A percentile compares a stretch with the other conserved stretches of the same genome.
These are phyloP conservation scores for Prunus mira DNA, from an alignment of 306 rosid species.

Conservation along the genomic window DNA sequence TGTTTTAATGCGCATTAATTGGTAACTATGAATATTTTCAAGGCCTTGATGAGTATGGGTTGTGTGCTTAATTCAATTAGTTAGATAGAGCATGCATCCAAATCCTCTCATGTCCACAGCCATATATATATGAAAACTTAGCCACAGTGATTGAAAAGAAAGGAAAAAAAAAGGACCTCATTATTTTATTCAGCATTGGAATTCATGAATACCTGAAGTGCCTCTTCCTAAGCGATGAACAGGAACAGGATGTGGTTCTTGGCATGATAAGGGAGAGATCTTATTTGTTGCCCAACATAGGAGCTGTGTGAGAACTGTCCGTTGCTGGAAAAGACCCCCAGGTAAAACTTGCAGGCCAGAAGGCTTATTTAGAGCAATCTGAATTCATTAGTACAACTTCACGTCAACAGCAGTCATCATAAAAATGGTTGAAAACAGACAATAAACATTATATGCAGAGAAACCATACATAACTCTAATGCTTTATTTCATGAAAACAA, in stretches of 20 bases:
- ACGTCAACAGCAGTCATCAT: slow-evolving; percentile 6
- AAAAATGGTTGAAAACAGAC: slow-evolving; percentile 9
- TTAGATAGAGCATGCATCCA: background rate
- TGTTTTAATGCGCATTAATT: background rate
- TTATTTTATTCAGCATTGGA: slow-evolving; percentile 3
- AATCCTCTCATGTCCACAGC: slow-evolving; percentile 9
- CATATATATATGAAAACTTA: slow-evolving; percentile 10
- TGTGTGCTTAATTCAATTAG: background rate
- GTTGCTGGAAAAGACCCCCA: slow-evolving; percentile 96
- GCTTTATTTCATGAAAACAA: background rate
- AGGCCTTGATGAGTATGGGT: background rate
- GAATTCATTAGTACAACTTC: slow-evolving; percentile 29
- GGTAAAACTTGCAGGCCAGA: slow-evolving; percentile 95
- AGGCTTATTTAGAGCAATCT: slow-evolving; percentile 87
- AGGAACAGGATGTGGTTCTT: slow-evolving; percentile 58
- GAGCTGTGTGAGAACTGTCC: slow-evolving; percentile 85
- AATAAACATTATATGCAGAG: background rate
- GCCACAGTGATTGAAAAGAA: background rate
- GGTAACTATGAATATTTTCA: background rate
- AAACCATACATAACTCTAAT: background rate
- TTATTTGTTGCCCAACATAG: slow-evolving; percentile 50
- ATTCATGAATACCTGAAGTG: slow-evolving; percentile 71
- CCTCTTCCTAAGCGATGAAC: slow-evolving; percentile 98
- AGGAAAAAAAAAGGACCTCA: background rate
- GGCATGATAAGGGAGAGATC: slow-evolving; percentile 28